Conservation (phyloP, 78 protist species). For the Dictyostelium capitatum region DNA sequence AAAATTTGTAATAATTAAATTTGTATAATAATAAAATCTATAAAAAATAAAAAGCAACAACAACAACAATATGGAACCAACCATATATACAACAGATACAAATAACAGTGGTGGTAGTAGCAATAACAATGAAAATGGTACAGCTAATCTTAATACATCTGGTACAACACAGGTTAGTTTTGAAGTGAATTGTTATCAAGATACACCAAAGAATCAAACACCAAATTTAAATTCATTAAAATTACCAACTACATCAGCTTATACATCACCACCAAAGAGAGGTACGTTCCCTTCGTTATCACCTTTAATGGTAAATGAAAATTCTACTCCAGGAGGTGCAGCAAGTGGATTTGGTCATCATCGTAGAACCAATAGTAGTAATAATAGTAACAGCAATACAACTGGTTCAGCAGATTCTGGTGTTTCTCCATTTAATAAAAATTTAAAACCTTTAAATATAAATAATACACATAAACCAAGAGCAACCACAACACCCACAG, state of each 20-base stretch:
- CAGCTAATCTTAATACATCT: neutral
- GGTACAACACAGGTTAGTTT: conserved; percentile 19
- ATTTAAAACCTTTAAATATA: neutral
- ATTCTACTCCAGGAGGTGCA: neutral
- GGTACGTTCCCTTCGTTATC: neutral
- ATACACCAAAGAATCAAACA: conserved; percentile 15
- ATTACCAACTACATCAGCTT: neutral
- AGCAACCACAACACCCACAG: neutral
- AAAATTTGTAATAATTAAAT: no score
- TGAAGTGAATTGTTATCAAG: conserved; percentile 37
- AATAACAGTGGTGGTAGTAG: no score
- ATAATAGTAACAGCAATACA: neutral
- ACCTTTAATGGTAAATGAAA: neutral
- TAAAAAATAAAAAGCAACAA: neutral
- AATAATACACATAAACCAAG: neutral
- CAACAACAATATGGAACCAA: conserved; percentile 5
- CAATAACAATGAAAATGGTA: conserved; percentile 1
- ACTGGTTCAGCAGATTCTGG: neutral
- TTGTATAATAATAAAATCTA: no score
- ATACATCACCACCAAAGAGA: conserved; percentile 6
- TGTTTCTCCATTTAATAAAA: no score
- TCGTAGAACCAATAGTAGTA: conserved; percentile 5
- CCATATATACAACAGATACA: neutral
- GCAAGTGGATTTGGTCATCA: conserved; percentile 16
- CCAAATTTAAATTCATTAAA: neutral